Evolutionary conservation across 2,329 filamentous ascomycete species (phyloP), one percentile per base, ranked within the genome.

Genomic region (Arthrobotrys sphaeroides): DNA sequence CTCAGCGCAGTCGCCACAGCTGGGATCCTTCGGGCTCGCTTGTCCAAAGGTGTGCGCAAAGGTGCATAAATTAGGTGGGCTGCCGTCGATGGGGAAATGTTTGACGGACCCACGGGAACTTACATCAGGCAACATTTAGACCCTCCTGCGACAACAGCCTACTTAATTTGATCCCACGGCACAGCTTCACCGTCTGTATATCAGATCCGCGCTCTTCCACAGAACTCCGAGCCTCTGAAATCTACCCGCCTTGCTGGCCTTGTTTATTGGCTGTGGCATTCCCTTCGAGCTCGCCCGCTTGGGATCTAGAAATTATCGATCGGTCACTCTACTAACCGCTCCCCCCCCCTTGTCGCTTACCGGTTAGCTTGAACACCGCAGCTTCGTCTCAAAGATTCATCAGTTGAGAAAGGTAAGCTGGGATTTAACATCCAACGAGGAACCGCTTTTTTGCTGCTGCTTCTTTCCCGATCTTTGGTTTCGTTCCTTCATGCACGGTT

Each of bases 401-500:
- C 31, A 16, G 9, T 20, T 36, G 2, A 18, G 33, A 36, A 36
- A 20, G 36, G 61, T 45, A 61, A 47, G 61, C 62, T 18, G 40
- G 55, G 40, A 49, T 40, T 40, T 55, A 20, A 38, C 28, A 51
- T 16, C 64, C 57, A 64, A 55, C 49, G n/a, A 18, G 24, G 38
- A 67, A 42, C 26, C 28, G 9, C 31, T 13, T 6, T 43, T 67
- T 59, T 43, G 24, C 20, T 45, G 24, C 47, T 73, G 9, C 40
- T 33, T 51, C 55, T 53, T 53, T 43, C 49, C 33, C 24, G n/a
- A 13, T 26, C 42, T 47, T 47, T 28, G 57, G 38, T 49, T 36
- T 33, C n/a, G 16, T 42, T 60, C 59, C 59, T 38, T 61, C 55
- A 73, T 74, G 70, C 72, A 75, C 47, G n/a, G 72, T 69, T 69